phyloP scores from a whole-genome alignment of 805 yeast species.

The Saturnispora besseyi region DNA sequence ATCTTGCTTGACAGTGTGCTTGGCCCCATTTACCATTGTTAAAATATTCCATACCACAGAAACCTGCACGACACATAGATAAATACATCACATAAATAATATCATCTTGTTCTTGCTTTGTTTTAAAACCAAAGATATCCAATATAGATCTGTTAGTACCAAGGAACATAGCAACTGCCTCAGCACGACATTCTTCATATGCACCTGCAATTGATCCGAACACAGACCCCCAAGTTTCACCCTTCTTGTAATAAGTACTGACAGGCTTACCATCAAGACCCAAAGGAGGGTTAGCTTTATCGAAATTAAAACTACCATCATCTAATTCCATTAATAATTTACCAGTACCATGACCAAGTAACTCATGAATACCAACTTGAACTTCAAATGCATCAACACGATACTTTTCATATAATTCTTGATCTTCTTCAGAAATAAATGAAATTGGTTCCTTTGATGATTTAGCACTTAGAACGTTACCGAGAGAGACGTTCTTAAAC shows the following conservation, averaged over 20 bases:
- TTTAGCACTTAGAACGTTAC: conserved; percentile 73
- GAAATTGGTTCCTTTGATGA: conserved; percentile 62
- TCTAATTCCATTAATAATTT: conserved; percentile 54
- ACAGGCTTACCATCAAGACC: conserved; percentile 56
- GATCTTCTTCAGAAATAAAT: conserved; percentile 47
- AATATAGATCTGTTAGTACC: conserved; percentile 60
- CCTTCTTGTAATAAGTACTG: conserved; percentile 61
- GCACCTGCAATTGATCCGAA: conserved; percentile 80
- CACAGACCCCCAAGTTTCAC: conserved; percentile 85
- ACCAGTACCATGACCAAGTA: conserved; percentile 88
- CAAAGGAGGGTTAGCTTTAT: conserved; percentile 49
- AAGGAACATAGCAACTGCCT: conserved; percentile 75
- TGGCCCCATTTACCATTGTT: conserved; percentile 80
- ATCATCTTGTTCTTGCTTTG: conserved; percentile 49
- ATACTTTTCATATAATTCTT: conserved; percentile 55
- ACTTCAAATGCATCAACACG: conserved; percentile 82
- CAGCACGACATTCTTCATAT: conserved; percentile 91
- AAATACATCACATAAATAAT: conserved; percentile 60
- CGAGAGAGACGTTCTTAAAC: conserved; percentile 82
- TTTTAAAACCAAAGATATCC: conserved; percentile 61
- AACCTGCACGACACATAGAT: conserved; percentile 84
- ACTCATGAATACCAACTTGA: conserved; percentile 88
- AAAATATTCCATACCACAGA: conserved; percentile 77
- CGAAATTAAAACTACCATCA: conserved; percentile 65
- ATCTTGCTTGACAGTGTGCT: conserved; percentile 91